Percentiles rank a stretch among this genome's conserved stretches.
Conservation (phyloP, 139 green algal species). For the Diplosphaera chodatii region DNA sequence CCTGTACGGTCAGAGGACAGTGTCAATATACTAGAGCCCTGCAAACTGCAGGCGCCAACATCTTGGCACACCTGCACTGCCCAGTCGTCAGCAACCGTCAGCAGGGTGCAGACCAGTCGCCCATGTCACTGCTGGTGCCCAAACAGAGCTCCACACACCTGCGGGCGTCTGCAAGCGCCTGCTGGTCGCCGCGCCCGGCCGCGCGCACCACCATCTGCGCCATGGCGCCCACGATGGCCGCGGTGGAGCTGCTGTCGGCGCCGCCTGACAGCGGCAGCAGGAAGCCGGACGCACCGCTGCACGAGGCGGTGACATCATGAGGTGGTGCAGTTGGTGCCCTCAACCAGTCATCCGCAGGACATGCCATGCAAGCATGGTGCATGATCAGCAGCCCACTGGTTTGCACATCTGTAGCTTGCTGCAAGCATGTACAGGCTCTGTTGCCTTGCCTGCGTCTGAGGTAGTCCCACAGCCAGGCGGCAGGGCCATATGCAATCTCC, state of each 20-base stretch:
- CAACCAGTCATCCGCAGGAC: no score
- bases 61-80: no score
- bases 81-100: no score
- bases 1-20: slow-evolving; percentile 23
- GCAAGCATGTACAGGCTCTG: not conserved
- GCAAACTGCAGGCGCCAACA: no score
- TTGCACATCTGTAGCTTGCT: not conserved
- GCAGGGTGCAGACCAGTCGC: no score
- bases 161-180: slow-evolving; percentile 59
- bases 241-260: slow-evolving; percentile 73
- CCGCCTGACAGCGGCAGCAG: slow-evolving; percentile 87
- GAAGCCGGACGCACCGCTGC: slow-evolving; percentile 78
- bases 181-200: slow-evolving; percentile 42
- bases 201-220: slow-evolving; percentile 67
- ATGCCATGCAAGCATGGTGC: no score
- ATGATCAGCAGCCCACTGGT: no score
- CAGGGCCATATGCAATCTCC: slow-evolving; percentile 90
- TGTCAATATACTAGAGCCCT: not conserved
- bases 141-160: slow-evolving; percentile 25
- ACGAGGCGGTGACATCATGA: no score
- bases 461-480: slow-evolving; percentile 99
- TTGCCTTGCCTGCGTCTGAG: slow-evolving; percentile 24
- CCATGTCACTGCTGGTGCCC: not conserved
- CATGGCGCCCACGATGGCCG: slow-evolving; percentile 94
- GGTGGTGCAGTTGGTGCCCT: no score